A percentile compares a stretch with the other conserved stretches of the same genome.
phyloP scores from a whole-genome alignment of 495 filamentous ascomycete species.

The Diplogelasinospora grovesii region DNA sequence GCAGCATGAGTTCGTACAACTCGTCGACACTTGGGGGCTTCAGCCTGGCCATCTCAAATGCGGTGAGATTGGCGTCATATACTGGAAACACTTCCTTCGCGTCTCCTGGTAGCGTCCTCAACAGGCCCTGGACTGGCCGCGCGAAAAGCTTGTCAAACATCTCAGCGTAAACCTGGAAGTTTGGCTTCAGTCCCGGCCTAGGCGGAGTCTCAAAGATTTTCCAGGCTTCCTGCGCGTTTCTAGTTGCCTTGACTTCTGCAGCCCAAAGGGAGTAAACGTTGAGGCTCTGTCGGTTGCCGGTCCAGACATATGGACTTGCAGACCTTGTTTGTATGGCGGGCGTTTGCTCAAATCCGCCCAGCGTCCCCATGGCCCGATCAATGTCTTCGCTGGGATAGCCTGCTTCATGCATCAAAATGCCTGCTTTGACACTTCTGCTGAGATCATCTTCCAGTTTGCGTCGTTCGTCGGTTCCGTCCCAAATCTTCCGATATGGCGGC shows the following conservation, averaged over 20 bases:
- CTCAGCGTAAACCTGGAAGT: conserved; percentile 31
- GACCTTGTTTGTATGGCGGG: conserved; percentile 39
- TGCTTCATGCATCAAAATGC: conserved; percentile 31
- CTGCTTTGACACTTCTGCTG: conserved; percentile 34
- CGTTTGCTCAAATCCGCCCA: conserved; percentile 30
- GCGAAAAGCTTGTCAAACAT: conserved; percentile 41
- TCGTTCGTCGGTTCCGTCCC: conserved; percentile 39
- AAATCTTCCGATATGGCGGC: conserved; percentile 38
- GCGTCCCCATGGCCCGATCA: conserved; percentile 29
- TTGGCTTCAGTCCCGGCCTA: conserved; percentile 18
- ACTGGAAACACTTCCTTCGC: conserved; percentile 29
- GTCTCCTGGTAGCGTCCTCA: conserved; percentile 32
- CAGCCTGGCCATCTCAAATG: conserved; percentile 34
- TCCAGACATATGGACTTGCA: conserved; percentile 14
- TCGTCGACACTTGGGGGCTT: conserved; percentile 30
- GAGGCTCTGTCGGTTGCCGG: conserved; percentile 11
- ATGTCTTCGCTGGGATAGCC: conserved; percentile 30
- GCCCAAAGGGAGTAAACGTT: conserved; percentile 32
- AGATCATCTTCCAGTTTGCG: conserved; percentile 33
- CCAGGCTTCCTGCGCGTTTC: conserved; percentile 42
- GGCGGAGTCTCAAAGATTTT: conserved; percentile 30
- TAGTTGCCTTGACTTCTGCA: conserved; percentile 31
- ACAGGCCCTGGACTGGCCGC: conserved; percentile 2
- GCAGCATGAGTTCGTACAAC: conserved; percentile 34
- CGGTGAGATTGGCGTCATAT: conserved; percentile 34